Base-by-base conservation (phyloP, 2,329 filamentous ascomycete species). In the Trichoderma atroviride region DNA sequence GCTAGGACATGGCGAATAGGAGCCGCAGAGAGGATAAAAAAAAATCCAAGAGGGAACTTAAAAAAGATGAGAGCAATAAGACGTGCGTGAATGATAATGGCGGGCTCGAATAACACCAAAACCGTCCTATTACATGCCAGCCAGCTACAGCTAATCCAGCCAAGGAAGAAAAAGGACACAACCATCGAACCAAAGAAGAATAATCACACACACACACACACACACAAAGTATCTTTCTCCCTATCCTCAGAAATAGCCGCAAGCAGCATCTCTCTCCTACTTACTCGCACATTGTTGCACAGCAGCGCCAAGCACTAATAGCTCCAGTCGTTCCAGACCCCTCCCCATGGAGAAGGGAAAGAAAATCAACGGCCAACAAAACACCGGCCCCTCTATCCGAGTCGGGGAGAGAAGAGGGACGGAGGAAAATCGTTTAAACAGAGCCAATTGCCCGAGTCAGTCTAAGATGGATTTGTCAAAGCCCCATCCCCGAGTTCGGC, bases 251-350 rank as follows among this genome's bases (percentile, higher is more conserved):
- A 50, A 47, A n/a, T 5, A n/a, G 55, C 55, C 40, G 58, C 58
- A 61, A 50, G n/a, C 58, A 29, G 58, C 35, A 0, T 33, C 24
- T 22, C 43, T 16, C 40, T n/a, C 40, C 13, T 33, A 16, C 35
- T 37, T 19, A 19, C 37, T 47, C 37, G 24, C 37, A 60, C 24
- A 60, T 60, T 31, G 58, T 47, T 60, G 24, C 24, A 60, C 58
- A 60, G 27, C 56, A n/a, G 16, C 5, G 58, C 37, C 58, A 60
- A 60, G 58, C 24, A 50, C 37, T 43, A 43, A 43, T 43, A 14
- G n/a, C 47, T 11, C 29, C 6, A 60, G 37, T 27, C 37, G 58
- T 60, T 60, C 58, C 16, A 60, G 58, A 60, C 58, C 58, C 35
- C 58, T 50, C 58, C 58, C 19, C 58, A 43, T 19, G 4, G 24